Conservation (phyloP, 805 yeast genomes). For the Starmerella roubikii region DNA sequence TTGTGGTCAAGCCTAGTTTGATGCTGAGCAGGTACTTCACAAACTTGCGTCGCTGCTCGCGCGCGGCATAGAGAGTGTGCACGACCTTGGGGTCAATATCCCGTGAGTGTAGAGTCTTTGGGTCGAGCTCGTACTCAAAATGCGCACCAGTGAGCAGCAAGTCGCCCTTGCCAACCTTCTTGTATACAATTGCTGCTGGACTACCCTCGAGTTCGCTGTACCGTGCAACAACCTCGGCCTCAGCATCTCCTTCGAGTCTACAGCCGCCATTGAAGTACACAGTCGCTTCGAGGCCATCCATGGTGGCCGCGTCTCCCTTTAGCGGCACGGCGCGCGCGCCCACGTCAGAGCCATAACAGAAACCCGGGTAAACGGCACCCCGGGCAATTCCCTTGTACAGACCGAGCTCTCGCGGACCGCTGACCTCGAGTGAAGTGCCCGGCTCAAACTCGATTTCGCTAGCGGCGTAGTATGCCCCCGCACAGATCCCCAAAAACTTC, state of each 20-base stretch:
- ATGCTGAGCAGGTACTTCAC: slow-evolving; percentile 40
- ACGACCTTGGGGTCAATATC: slow-evolving; percentile 29
- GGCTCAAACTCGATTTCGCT: slow-evolving; percentile 69
- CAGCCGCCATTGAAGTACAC: slow-evolving; percentile 83
- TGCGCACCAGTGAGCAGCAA: slow-evolving; percentile 76
- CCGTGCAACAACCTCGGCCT: slow-evolving; percentile 60
- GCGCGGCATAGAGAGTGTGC: slow-evolving; percentile 31
- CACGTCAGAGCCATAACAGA: slow-evolving; percentile 56
- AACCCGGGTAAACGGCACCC: slow-evolving; percentile 75
- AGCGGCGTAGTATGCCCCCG: slow-evolving; percentile 85
- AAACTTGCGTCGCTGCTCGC: slow-evolving; percentile 41
- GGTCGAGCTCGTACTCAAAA: slow-evolving; percentile 57
- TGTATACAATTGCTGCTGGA: slow-evolving; percentile 57
- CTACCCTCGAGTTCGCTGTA: slow-evolving; percentile 49
- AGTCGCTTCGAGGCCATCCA: slow-evolving; percentile 1
- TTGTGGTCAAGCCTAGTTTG: slow-evolving; percentile 53
- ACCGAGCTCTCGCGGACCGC: slow-evolving; percentile 69
- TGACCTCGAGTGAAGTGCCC: slow-evolving; percentile 61
- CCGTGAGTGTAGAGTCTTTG: slow-evolving; percentile 30
- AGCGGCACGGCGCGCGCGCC: slow-evolving; percentile 55
- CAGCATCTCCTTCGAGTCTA: slow-evolving; percentile 49
- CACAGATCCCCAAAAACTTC: slow-evolving; percentile 72
- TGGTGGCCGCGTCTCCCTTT: slow-evolving; percentile 20
- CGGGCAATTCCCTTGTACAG: slow-evolving; percentile 73
- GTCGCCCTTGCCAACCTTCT: slow-evolving; percentile 58